Conservation (phyloP, 2,329 filamentous ascomycete species). For the Cladobotryum protrusum region DNA sequence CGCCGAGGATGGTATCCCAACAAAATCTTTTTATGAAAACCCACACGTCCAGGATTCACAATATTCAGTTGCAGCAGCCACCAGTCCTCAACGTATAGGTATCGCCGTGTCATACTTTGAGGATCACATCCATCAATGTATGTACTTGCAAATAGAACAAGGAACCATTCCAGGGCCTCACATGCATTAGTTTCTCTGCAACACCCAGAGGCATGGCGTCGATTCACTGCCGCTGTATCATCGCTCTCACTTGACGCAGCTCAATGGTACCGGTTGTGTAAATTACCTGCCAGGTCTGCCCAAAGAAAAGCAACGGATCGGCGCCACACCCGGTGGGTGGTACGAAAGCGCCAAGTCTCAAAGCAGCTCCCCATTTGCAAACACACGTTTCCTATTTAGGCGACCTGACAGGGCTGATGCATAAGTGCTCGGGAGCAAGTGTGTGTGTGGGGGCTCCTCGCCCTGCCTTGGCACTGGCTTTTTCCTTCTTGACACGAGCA, state of each 20-base stretch:
- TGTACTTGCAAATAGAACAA: not conserved
- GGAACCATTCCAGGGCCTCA: not conserved
- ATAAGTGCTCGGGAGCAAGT: not conserved
- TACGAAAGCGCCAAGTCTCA: not conserved
- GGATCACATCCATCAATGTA: not conserved
- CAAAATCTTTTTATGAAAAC: too few species aligned
- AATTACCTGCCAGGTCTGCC: not conserved
- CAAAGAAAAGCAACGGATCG: not conserved
- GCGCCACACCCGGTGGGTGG: not conserved
- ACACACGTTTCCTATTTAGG: conserved; percentile 8
- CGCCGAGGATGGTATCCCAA: too few species aligned
- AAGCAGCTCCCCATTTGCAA: conserved; percentile 4
- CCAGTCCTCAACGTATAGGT: too few species aligned
- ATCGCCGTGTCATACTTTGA: too few species aligned
- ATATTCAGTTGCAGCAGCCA: too few species aligned
- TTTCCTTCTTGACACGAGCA: too few species aligned
- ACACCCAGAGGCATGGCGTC: not conserved
- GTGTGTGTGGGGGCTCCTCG: too few species aligned
- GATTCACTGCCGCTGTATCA: too few species aligned
- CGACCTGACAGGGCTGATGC: conserved; percentile 4
- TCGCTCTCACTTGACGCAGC: too few species aligned
- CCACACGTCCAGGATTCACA: too few species aligned
- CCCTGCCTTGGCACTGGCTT: too few species aligned
- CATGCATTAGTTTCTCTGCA: not conserved
- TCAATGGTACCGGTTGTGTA: not conserved